phyloP scores from a whole-genome alignment of 495 filamentous ascomycete species.

The Bacidia gigantensis region DNA sequence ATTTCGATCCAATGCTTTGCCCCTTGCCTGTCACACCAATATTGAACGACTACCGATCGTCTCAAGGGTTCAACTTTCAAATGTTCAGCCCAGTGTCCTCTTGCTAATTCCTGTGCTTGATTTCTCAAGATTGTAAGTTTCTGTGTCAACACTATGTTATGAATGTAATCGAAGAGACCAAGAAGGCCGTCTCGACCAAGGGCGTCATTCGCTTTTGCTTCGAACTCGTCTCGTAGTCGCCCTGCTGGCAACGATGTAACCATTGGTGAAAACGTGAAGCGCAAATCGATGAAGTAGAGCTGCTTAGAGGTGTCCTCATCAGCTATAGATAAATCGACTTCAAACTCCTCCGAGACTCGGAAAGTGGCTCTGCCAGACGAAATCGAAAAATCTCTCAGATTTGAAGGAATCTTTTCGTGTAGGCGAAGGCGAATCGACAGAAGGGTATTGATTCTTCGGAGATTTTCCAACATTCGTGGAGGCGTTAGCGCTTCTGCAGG shows the following conservation, averaged over 20 bases:
- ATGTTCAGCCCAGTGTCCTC: slow-evolving; percentile 58
- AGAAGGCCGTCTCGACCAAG: slow-evolving; percentile 50
- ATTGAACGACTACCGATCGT: slow-evolving; percentile 72
- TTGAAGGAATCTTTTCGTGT: slow-evolving; percentile 55
- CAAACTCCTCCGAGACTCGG: slow-evolving; percentile 68
- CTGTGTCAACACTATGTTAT: slow-evolving; percentile 71
- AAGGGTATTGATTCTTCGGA: slow-evolving; percentile 69
- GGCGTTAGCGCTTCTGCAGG: slow-evolving; percentile 55
- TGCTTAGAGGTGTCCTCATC: slow-evolving; percentile 66
- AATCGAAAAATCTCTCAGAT: slow-evolving; percentile 61
- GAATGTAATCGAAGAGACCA: slow-evolving; percentile 72
- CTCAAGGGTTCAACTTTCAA: slow-evolving; percentile 63
- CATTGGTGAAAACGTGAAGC: slow-evolving; percentile 65
- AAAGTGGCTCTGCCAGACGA: slow-evolving; percentile 77
- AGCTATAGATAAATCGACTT: slow-evolving; percentile 78
- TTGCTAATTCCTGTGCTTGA: slow-evolving; percentile 56
- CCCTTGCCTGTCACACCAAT: slow-evolving; percentile 59
- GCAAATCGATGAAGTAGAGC: slow-evolving; percentile 86
- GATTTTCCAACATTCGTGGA: slow-evolving; percentile 47
- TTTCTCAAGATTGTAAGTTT: slow-evolving; percentile 68
- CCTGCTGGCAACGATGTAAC: slow-evolving; percentile 42
- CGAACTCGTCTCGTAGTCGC: slow-evolving; percentile 46
- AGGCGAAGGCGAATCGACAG: slow-evolving; percentile 68
- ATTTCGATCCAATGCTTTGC: slow-evolving; percentile 82
- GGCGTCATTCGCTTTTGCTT: slow-evolving; percentile 52